These are phyloP conservation scores for Noccaea caerulescens DNA, from an alignment of 345 rosid species.

Conservation along the genomic window DNA sequence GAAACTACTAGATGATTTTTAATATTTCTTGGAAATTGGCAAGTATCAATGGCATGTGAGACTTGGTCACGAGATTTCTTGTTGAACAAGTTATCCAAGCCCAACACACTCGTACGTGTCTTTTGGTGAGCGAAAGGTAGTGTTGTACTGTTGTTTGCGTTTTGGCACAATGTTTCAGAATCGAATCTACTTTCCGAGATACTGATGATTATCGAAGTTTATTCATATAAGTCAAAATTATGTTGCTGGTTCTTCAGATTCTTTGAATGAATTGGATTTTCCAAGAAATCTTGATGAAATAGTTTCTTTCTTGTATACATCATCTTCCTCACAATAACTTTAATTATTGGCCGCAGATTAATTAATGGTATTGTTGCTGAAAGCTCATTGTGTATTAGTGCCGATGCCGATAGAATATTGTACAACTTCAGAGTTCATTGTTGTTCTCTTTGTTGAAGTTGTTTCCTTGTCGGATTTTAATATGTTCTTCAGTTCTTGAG, in stretches of 20 bases:
- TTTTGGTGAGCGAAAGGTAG: no score
- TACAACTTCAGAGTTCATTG: not conserved
- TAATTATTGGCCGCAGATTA: not conserved
- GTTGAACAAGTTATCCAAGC: no score
- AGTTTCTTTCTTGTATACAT: not conserved
- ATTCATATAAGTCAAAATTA: not conserved
- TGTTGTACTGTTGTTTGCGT: not conserved
- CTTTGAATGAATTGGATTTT: not conserved
- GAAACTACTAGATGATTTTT: no score
- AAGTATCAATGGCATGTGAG: no score
- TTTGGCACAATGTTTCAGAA: slow-evolving; percentile 9
- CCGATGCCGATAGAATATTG: not conserved
- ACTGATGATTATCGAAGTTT: no score
- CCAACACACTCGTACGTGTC: no score
- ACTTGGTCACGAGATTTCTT: no score
- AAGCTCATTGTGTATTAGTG: not conserved
- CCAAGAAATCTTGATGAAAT: not conserved
- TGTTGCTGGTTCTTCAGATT: not conserved
- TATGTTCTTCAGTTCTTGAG: not conserved
- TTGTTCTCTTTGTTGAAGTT: not conserved
- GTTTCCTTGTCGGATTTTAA: no score
- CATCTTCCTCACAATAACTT: not conserved
- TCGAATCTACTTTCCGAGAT: no score
- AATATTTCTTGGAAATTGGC: no score
- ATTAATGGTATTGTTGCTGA: not conserved